Evolutionary conservation across 305 asterid genomes (phyloP), one percentile per base, ranked within the genome.

Genomic region (Plantago coronopus): DNA sequence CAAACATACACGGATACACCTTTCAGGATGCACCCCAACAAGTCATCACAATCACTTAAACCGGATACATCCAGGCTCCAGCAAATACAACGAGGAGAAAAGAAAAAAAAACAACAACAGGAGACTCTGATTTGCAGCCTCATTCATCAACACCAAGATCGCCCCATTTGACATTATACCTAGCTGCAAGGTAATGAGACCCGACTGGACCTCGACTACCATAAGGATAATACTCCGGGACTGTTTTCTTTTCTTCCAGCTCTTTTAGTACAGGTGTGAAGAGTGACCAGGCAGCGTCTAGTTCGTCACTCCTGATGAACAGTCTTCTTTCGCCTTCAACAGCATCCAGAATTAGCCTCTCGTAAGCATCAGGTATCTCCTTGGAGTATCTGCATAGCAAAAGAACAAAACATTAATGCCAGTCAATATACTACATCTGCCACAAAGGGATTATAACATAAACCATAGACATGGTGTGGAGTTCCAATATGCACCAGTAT

Each of bases 291-390:
- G 98, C 96, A 63, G 98, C 98, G 64, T 91, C 93, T 31, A 91
- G 77, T 70, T 91, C 95, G 15, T 91, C 98, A 31, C 98, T 91
- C 65, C 96, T 77, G 13, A 91, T 91, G 81, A 91, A 91, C n/a
- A 91, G 95, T 72, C 98, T 78, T 77, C 95, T 77, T 58, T 91
- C 98, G 3, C 98, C 98, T 78, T 88, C 98, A 29, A 88, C 67
- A 14, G 98, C 96, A 48, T 91, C 98, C 10, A 91, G 85, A 57
- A 91, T 86, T 23, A 91, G 95, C 65, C 96, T 80, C 78, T 88
- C 98, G n/a, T 91, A 91, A 42, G 98, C 98, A 81, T 86, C 95
- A 0, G 98, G 98, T 63, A 91, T 91, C 88, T 88, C 98, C 77
- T 83, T 88, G 0, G 89, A 70, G 85, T 91, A 91, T 51, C 98